Percentiles rank a stretch among this genome's conserved stretches.
phyloP scores from a whole-genome alignment of 1,139 yeast genomes.

The Wickerhamomyces sp. region DNA sequence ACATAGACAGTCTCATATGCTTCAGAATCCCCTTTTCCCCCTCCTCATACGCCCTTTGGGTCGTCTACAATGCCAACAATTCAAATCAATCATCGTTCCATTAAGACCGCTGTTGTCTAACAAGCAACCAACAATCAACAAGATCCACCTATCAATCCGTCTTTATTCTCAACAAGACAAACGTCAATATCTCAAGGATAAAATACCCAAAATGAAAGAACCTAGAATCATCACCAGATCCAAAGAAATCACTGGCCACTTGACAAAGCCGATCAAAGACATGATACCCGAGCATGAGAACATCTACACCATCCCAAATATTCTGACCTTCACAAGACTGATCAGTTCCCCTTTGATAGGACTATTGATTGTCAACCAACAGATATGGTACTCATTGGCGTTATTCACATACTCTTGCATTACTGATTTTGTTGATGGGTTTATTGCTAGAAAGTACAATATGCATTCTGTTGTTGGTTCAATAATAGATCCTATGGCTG shows the following conservation, averaged over 20 bases:
- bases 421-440: conserved; percentile 91
- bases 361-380: conserved; percentile 59
- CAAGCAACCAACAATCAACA: not conserved
- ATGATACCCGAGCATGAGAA: conserved; percentile 46
- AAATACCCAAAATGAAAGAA: not conserved
- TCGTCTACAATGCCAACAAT: not conserved
- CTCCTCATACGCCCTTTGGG: not conserved
- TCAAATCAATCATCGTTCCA: not conserved
- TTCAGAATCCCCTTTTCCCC: not conserved
- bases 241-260: conserved; percentile 21
- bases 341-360: conserved; percentile 82
- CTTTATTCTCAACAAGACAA: not conserved
- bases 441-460: conserved; percentile 74
- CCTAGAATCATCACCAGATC: conserved; percentile 7
- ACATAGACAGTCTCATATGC: not conserved
- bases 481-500: conserved; percentile 93
- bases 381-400: conserved; percentile 58
- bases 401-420: conserved; percentile 80
- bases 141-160: not conserved
- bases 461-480: conserved; percentile 83
- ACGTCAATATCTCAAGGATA: not conserved
- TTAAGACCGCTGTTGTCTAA: not conserved
- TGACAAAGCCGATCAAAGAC: conserved; percentile 23
- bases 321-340: conserved; percentile 75
- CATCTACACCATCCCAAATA: conserved; percentile 78